A percentile compares a stretch with the other conserved stretches of the same genome.
Conservation (phyloP, 202 grass and related monocot species). For the Brachypodium distachyon region DNA sequence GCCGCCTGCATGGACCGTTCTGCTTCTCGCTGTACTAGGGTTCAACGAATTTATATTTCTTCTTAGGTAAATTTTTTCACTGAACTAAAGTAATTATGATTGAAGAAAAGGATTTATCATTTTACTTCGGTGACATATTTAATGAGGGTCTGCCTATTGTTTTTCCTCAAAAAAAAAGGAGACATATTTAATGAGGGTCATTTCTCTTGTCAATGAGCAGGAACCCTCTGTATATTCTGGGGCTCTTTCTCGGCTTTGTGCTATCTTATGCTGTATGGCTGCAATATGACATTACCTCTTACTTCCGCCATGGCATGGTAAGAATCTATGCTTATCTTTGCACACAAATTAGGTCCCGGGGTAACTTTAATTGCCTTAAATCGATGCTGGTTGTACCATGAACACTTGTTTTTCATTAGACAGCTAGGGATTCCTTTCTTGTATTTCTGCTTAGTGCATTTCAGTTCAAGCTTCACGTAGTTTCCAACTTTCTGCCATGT, state of each 20-base stretch:
- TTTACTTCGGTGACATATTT: too few relatives aligned
- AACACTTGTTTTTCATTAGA: neutral
- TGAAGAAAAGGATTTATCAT: too few relatives aligned
- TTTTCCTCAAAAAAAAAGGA: too few relatives aligned
- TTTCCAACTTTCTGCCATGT: neutral
- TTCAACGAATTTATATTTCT: slow-evolving; percentile 86
- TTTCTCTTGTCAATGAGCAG: slow-evolving; percentile 42
- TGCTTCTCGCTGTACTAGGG: slow-evolving; percentile 58
- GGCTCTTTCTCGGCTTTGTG: slow-evolving; percentile 47
- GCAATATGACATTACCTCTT: slow-evolving; percentile 54
- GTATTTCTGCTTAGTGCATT: neutral
- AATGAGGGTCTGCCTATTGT: too few relatives aligned
- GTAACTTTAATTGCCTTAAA: neutral
- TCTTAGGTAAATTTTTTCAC: slow-evolving; percentile 54
- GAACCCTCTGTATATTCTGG: slow-evolving; percentile 66
- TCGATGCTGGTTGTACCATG: neutral
- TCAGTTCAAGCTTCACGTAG: neutral
- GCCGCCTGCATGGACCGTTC: slow-evolving; percentile 73
- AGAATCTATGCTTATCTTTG: neutral
- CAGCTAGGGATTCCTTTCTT: neutral
- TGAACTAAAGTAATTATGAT: neutral
- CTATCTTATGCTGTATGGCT: slow-evolving; percentile 55
- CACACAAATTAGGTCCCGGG: neutral
- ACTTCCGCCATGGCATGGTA: slow-evolving; percentile 65
- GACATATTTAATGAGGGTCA: neutral